Percentiles rank a stretch among this genome's conserved stretches.
Conservation (phyloP, 2,329 filamentous ascomycete genomes). For the Monascus ruber region DNA sequence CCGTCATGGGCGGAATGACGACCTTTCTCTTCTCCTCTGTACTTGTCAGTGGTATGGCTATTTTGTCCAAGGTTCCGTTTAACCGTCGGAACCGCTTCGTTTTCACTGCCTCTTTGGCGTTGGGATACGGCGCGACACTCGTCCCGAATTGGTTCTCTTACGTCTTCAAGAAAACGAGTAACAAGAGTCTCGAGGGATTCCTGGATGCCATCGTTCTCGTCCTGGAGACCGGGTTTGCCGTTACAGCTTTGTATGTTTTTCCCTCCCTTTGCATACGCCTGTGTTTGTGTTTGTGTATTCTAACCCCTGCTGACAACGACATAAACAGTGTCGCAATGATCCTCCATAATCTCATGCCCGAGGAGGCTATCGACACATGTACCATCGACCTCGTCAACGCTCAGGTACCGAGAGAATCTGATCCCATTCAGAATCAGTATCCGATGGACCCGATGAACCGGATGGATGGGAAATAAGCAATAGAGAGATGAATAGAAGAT, state of each 20-base stretch:
- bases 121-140: background rate
- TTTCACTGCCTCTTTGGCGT: slow-evolving; percentile 54
- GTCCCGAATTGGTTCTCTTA: background rate
- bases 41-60: slow-evolving; percentile 64
- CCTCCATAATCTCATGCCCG: background rate
- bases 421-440: background rate
- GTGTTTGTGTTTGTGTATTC: background rate
- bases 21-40: slow-evolving; percentile 72
- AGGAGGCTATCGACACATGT: background rate
- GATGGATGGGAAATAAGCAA: slow-evolving; percentile 4
- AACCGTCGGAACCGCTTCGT: slow-evolving; percentile 75
- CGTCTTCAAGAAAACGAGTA: background rate
- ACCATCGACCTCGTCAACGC: background rate
- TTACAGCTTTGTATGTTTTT: background rate
- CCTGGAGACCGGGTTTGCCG: background rate
- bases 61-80: slow-evolving; percentile 60
- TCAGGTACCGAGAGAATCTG: background rate
- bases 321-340: background rate
- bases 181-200: background rate
- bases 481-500: too few species aligned
- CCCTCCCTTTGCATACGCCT: background rate
- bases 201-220: background rate
- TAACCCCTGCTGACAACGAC: background rate
- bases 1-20: slow-evolving; percentile 60
- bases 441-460: background rate